These are phyloP conservation scores for Emmonsiellopsis sp. DNA, from an alignment of 2,329 filamentous ascomycete species.

Conservation along the genomic window DNA sequence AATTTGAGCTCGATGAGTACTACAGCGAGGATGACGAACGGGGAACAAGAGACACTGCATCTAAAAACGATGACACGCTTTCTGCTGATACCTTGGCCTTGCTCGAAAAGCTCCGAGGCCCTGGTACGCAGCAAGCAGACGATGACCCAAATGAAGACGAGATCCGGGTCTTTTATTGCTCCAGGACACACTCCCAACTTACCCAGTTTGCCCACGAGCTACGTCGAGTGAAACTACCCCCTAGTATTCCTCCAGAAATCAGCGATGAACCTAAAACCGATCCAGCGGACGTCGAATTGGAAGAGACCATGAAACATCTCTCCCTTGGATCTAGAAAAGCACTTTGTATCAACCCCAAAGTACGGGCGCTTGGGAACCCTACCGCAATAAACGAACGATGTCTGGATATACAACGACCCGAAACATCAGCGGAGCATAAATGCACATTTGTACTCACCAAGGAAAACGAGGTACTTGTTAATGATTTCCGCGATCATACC, in stretches of 20 bases:
- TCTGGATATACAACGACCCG: slow-evolving; percentile 74
- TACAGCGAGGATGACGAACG: slow-evolving; percentile 50
- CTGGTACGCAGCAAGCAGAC: slow-evolving; percentile 28
- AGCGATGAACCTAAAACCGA: slow-evolving; percentile 14
- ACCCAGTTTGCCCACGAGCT: slow-evolving; percentile 81
- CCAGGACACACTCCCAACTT: slow-evolving; percentile 83
- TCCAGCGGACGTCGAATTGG: slow-evolving; percentile 17
- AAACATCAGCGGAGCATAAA: slow-evolving; percentile 50
- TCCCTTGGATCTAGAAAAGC: slow-evolving; percentile 80
- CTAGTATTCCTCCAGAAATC: slow-evolving; percentile 50
- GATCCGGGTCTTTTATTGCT: slow-evolving; percentile 84
- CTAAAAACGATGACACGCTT: slow-evolving; percentile 38
- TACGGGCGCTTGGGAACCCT: slow-evolving; percentile 57
- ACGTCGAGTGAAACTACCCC: slow-evolving; percentile 64
- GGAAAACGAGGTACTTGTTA: slow-evolving; percentile 59
- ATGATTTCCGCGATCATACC: slow-evolving; percentile 76
- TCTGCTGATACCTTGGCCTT: slow-evolving; percentile 68
- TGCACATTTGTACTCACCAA: slow-evolving; percentile 73
- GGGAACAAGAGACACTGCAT: slow-evolving; percentile 15
- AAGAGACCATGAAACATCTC: slow-evolving; percentile 66
- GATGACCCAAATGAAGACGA: slow-evolving; percentile 49
- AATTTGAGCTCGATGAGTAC: slow-evolving; percentile 69
- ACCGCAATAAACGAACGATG: slow-evolving; percentile 91
- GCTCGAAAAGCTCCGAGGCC: slow-evolving; percentile 52
- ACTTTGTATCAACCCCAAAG: slow-evolving; percentile 78